A percentile compares a stretch with the other conserved stretches of the same genome.
Conservation (phyloP, 192 early-diverging fungal genomes). For the Backusella psychrophila region DNA sequence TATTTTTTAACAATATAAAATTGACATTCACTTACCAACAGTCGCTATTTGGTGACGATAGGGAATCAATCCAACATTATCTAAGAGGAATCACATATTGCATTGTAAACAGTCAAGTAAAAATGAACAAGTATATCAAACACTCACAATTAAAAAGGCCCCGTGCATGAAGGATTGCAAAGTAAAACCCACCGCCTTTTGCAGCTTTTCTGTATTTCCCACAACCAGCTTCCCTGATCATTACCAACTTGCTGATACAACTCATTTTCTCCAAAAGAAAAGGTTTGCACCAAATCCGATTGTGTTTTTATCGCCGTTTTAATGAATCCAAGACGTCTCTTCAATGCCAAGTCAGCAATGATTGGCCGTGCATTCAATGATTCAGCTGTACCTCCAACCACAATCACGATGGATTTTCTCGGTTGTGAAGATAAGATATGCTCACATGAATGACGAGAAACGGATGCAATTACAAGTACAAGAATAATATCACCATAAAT, state of each 20-base stretch:
- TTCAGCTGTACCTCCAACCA: no score
- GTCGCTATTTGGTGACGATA: constrained; percentile 43
- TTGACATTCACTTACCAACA: constrained; percentile 28
- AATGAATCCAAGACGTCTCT: constrained; percentile 88
- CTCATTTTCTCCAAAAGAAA: constrained; percentile 95
- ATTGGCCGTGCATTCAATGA: constrained; percentile 59
- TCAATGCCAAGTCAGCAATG: constrained; percentile 65
- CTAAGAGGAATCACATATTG: constrained; percentile 33
- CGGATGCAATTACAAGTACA: no score
- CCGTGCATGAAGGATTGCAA: constrained; percentile 78
- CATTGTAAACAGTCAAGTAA: no score
- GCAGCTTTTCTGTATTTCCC: constrained; percentile 66
- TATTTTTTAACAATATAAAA: background rate
- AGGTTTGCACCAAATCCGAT: constrained; percentile 81
- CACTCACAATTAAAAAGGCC: constrained; percentile 84
- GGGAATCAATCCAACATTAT: constrained; percentile 52
- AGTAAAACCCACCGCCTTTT: constrained; percentile 68
- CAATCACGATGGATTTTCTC: no score
- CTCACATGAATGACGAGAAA: no score
- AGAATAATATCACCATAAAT: no score
- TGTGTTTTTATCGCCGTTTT: constrained; percentile 79
- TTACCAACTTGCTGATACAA: constrained; percentile 79
- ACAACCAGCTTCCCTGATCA: constrained; percentile 54
- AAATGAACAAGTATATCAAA: background rate
- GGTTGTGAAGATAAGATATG: no score